These are phyloP conservation scores for Didymella segeticola DNA, from an alignment of 2,329 filamentous ascomycete species.

Conservation along the genomic window DNA sequence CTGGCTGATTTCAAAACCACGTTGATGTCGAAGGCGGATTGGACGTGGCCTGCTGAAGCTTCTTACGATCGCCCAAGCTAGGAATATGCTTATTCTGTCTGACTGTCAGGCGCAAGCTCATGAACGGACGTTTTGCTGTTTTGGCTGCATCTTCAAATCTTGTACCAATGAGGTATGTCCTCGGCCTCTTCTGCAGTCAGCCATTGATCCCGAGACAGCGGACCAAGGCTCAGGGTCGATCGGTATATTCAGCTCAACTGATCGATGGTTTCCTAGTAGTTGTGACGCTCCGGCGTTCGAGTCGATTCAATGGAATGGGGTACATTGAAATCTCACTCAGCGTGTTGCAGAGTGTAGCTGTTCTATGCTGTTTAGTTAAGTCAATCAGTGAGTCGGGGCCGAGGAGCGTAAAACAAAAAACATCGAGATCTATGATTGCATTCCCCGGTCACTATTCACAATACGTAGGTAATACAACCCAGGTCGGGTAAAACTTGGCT, in stretches of 20 bases:
- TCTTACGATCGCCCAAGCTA: slow-evolving; percentile 14
- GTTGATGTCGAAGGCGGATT: not conserved
- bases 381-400: not conserved
- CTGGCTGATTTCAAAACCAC: not conserved
- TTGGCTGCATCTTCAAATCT: not conserved
- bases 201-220: not conserved
- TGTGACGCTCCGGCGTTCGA: not conserved
- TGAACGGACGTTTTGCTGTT: not conserved
- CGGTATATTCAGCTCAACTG: not conserved
- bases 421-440: slow-evolving; percentile 40
- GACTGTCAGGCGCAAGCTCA: not conserved
- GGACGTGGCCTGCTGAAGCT: not conserved
- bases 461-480: slow-evolving; percentile 50
- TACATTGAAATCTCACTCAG: not conserved
- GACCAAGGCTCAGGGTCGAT: not conserved
- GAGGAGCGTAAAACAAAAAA: not conserved
- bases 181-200: not conserved
- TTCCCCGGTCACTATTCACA: slow-evolving; percentile 50
- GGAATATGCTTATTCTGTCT: slow-evolving; percentile 9
- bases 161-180: not conserved
- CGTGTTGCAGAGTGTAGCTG: not conserved
- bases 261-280: not conserved
- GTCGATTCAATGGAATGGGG: not conserved
- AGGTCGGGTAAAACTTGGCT: slow-evolving; percentile 40
- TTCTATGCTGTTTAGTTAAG: not conserved